phyloP scores from a whole-genome alignment of 257 asterid genomes.

The Echium plantagineum region DNA sequence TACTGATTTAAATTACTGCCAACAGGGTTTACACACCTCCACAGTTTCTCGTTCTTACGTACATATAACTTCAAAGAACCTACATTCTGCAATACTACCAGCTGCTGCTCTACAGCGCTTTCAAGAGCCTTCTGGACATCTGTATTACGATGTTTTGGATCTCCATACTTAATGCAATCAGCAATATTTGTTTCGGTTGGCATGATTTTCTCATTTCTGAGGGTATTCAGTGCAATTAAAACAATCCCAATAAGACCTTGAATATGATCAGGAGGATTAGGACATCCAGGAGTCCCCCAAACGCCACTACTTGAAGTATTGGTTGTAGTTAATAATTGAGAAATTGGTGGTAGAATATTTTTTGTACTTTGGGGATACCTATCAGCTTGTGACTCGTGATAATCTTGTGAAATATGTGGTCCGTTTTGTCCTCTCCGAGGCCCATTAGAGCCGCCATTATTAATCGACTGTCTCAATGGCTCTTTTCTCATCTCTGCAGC shows the following conservation, averaged over 20 bases:
- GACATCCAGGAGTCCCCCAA: slow-evolving; percentile 65
- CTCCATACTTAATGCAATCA: slow-evolving; percentile 68
- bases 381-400: slow-evolving; percentile 31
- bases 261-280: slow-evolving; percentile 52
- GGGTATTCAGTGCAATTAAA: slow-evolving; percentile 68
- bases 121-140: slow-evolving; percentile 83
- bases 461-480: slow-evolving; percentile 29
- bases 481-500: slow-evolving; percentile 51
- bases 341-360: slow-evolving; percentile 27
- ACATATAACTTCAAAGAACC: slow-evolving; percentile 57
- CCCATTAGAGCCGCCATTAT: slow-evolving; percentile 19
- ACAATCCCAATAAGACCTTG: slow-evolving; percentile 75
- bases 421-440: slow-evolving; percentile 39
- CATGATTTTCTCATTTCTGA: slow-evolving; percentile 65
- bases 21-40: slow-evolving; percentile 72
- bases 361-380: slow-evolving; percentile 31
- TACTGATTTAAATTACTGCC: slow-evolving; percentile 41
- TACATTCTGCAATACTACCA: slow-evolving; percentile 47
- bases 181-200: slow-evolving; percentile 75
- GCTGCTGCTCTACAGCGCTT: slow-evolving; percentile 69
- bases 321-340: background rate
- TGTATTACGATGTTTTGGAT: slow-evolving; percentile 49
- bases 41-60: slow-evolving; percentile 64
- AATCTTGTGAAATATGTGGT: slow-evolving; percentile 21
- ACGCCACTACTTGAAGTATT: slow-evolving; percentile 15